Evolutionary conservation across 768 basidiomycete genomes (phyloP), one percentile per base, ranked within the genome.

Genomic region (Strobilomyces echinocephalus): DNA sequence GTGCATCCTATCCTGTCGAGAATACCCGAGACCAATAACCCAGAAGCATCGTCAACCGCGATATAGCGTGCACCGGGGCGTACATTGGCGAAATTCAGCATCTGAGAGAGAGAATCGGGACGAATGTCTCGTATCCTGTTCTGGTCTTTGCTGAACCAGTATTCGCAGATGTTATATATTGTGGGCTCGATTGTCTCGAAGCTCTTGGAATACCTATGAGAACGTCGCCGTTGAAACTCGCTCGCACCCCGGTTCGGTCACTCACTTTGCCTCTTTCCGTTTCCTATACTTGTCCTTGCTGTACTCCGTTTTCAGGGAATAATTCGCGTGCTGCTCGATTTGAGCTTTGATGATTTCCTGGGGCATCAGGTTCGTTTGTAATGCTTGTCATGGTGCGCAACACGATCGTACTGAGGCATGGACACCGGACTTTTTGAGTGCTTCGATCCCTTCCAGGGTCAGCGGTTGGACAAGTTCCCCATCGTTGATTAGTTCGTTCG

Each of bases 281-380:
- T 95, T 95, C 69, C 83, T 88, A 72, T 97, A 99, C 68, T 99
- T 99, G 64, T 98, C 95, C 71, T 99, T 98, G 72, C 91, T 94
- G 70, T 95, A 98, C 70, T 95, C 97, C 1, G 95, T 98, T 72
- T 98, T 98, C 46, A 98, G 75, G 11, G 85, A 84, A 68, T 89
- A 99, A 62, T 91, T 89, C 30, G 89, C 86, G 63, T 98, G 95
- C 63, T 86, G 82, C 61, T 91, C 92, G 44, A 97, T 95, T 70
- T 98, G 95, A 68, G 79, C 85, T 65, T 89, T 85, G 66, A 98
- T 95, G 49, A 99, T 97, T 63, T 97, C 95, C 87, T 97, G 73
- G 5, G 35, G 16, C n/a, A 35, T 41, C 44, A 63, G 39, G 47
- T 54, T 56, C 53, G 46, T 47, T 58, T 58, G 31, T 18, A 47